phyloP scores from a whole-genome alignment of 768 basidiomycete species.

The Hypsizygus marmoreus region DNA sequence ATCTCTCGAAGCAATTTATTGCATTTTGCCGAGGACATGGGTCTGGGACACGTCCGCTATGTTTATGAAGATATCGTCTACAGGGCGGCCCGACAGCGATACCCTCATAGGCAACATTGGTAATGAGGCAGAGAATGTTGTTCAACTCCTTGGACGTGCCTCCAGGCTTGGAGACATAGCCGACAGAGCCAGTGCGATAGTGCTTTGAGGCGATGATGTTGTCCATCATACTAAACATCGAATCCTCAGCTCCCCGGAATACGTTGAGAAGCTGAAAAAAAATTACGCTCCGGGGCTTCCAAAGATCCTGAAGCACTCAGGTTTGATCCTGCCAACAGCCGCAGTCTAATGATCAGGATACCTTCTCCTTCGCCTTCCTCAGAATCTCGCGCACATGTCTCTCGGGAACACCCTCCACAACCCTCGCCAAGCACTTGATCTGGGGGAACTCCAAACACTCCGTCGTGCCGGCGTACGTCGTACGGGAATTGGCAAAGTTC shows the following conservation, averaged over 20 bases:
- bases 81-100: slow-evolving; percentile 98
- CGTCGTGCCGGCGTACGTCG: slow-evolving; percentile 92
- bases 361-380: slow-evolving; percentile 81
- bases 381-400: slow-evolving; percentile 95
- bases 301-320: slow-evolving; percentile 99
- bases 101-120: slow-evolving; percentile 99
- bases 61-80: slow-evolving; percentile 95
- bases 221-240: slow-evolving; percentile 99
- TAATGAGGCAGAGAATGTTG: slow-evolving; percentile 96
- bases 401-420: slow-evolving; percentile 99
- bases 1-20: slow-evolving; percentile 11
- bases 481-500: slow-evolving; percentile 95
- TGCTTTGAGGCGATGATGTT: slow-evolving; percentile 99
- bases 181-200: slow-evolving; percentile 95
- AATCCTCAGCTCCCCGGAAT: too few relatives aligned
- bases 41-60: slow-evolving; percentile 86
- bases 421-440: slow-evolving; percentile 76
- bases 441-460: slow-evolving; percentile 75
- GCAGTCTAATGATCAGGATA: slow-evolving; percentile 92
- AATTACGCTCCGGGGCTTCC: slow-evolving; percentile 96
- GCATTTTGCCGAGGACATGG: slow-evolving; percentile 67
- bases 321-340: slow-evolving; percentile 99
- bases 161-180: slow-evolving; percentile 99
- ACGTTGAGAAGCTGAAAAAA: too few relatives aligned
- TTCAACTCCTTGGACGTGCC: slow-evolving; percentile 99